Percentiles rank a stretch among this genome's conserved stretches.
These are phyloP conservation scores for Pseudoturritis turrita DNA, from an alignment of 345 rosid species.

Conservation along the genomic window DNA sequence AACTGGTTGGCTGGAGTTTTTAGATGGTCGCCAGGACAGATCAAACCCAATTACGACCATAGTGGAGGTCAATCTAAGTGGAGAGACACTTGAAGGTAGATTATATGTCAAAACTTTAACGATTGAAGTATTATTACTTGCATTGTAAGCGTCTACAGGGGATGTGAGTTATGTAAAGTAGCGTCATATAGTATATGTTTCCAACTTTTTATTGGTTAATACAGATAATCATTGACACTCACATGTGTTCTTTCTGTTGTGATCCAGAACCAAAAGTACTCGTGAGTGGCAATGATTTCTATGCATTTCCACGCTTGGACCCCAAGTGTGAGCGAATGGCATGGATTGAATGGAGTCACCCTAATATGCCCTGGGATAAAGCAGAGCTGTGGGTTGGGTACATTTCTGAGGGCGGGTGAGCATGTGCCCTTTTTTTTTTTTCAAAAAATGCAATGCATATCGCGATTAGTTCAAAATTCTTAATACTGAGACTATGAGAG, in stretches of 20 bases:
- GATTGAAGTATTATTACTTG: background rate
- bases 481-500: background rate
- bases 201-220: background rate
- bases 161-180: background rate
- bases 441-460: background rate
- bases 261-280: constrained; percentile 69
- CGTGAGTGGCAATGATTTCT: constrained; percentile 78
- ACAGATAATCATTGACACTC: background rate
- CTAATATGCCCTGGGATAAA: constrained; percentile 98
- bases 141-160: background rate
- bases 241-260: background rate
- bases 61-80: constrained; percentile 45
- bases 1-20: constrained; percentile 3
- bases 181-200: background rate
- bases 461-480: background rate
- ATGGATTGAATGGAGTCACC: constrained; percentile 93
- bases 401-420: constrained; percentile 75
- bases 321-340: constrained; percentile 64
- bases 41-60: constrained; percentile 59
- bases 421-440: background rate
- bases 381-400: constrained; percentile 92
- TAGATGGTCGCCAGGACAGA: constrained; percentile 64
- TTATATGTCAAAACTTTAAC: background rate
- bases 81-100: constrained; percentile 52
- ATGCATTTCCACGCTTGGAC: constrained; percentile 92